Evolutionary conservation across 441 rosid species (phyloP), one percentile per base, ranked within the genome.

Genomic region (Sinapis alba): DNA sequence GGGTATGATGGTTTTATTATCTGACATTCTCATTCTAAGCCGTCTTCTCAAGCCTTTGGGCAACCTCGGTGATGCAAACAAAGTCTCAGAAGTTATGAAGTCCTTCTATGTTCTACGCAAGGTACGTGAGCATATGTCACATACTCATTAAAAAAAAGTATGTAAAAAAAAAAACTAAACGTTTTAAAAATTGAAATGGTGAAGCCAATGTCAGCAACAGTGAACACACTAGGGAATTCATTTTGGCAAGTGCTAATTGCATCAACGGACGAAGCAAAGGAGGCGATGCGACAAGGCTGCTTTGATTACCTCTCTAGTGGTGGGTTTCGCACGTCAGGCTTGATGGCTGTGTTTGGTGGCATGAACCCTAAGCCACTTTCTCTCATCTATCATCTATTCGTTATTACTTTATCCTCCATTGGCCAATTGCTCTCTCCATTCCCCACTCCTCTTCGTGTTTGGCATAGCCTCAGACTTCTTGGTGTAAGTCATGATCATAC

Each of bases 1-100:
- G n/a, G 93, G 89, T 69, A 86, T 88, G 93, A 85, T 85, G 69
- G 90, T 86, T 68, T 76, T 62, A 54, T 58, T 88, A 28, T 83
- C 90, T 15, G 92, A 84, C 60, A 83, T 86, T 53, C 88, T 84
- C 41, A 81, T 88, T 13, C 87, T 86, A 13, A 78, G 86, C 30
- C 71, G 81, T 71, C 90, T 88, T 62, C 83, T 88, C 21, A 72
- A 63, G 65, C 86, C 84, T 20, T 41, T 86, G 28, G 16, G 4
- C 4, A 76, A 84, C 73, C 75, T 84, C 10, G 59, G 76, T 51
- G 83, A 83, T 65, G 65, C 80, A 57, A 65, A 77, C 18, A 60
- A 84, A 26, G 60, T 88, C 30, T 72, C 79, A 51, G 69, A 73
- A 62, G 81, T 83, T 68, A 74, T 81, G n/a, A 81, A 88, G 63